phyloP scores from a whole-genome alignment of 352 stramenopile species.

The Pythium aristosporum region DNA sequence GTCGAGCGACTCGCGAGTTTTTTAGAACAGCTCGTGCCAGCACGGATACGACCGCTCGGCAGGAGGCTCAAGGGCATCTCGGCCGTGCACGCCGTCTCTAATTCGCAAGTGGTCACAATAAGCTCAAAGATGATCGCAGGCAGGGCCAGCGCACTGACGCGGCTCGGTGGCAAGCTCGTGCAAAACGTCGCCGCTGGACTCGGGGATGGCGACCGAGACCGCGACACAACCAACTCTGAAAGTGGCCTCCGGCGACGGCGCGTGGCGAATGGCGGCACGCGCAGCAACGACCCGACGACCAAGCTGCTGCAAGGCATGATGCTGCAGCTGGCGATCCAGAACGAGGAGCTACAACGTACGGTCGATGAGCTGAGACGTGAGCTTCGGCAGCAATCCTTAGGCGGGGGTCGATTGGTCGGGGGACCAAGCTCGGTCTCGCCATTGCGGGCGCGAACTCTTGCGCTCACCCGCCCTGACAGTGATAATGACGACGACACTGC shows the following conservation, averaged over 20 bases:
- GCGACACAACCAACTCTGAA: not conserved
- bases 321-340: slow-evolving; percentile 55
- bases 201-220: not conserved
- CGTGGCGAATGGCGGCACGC: not conserved
- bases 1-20: not conserved
- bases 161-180: slow-evolving; percentile 27
- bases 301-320: slow-evolving; percentile 56
- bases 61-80: slow-evolving; percentile 19
- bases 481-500: slow-evolving; percentile 16
- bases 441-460: slow-evolving; percentile 5
- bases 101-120: slow-evolving; percentile 24
- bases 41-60: not conserved
- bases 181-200: slow-evolving; percentile 23
- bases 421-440: not conserved
- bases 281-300: slow-evolving; percentile 19
- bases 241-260: not conserved
- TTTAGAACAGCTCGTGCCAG: not conserved
- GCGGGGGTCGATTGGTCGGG: too few species aligned
- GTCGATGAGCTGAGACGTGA: slow-evolving; percentile 45
- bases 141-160: slow-evolving; percentile 23
- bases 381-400: slow-evolving; percentile 22
- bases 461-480: slow-evolving; percentile 13
- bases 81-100: slow-evolving; percentile 28
- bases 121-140: slow-evolving; percentile 25
- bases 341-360: slow-evolving; percentile 46